A percentile compares a stretch with the other conserved stretches of the same genome.
phyloP scores from a whole-genome alignment of 2,329 filamentous ascomycete species.

The Aphanoascus verrucosus region DNA sequence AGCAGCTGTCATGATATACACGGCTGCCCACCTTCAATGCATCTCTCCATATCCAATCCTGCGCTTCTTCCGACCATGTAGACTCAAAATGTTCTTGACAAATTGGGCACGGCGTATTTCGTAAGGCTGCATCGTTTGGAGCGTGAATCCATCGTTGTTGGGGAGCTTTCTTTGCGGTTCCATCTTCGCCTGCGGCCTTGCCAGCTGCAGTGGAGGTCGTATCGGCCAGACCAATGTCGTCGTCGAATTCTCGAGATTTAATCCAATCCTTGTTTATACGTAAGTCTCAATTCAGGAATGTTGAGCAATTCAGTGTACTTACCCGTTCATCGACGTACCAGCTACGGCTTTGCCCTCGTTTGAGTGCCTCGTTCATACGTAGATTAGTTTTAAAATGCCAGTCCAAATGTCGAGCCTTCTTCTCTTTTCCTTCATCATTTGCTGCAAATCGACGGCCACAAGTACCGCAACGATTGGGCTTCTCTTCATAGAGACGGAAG shows the following conservation, averaged over 20 bases:
- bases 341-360: slow-evolving; percentile 77
- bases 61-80: slow-evolving; percentile 80
- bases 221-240: slow-evolving; percentile 44
- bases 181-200: slow-evolving; percentile 31
- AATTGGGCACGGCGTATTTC: slow-evolving; percentile 76
- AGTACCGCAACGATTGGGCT: slow-evolving; percentile 78
- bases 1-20: slow-evolving; percentile 84
- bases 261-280: slow-evolving; percentile 68
- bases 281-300: slow-evolving; percentile 17
- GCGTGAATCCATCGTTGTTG: slow-evolving; percentile 67
- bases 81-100: slow-evolving; percentile 93
- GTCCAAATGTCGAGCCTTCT: slow-evolving; percentile 87
- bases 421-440: slow-evolving; percentile 65
- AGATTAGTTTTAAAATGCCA: slow-evolving; percentile 97
- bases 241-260: slow-evolving; percentile 67
- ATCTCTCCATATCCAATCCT: slow-evolving; percentile 97
- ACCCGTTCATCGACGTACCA: slow-evolving; percentile 90
- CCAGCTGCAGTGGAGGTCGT: slow-evolving; percentile 32
- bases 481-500: slow-evolving; percentile 62
- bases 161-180: slow-evolving; percentile 44
- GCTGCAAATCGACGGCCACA: slow-evolving; percentile 79
- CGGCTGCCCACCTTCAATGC: slow-evolving; percentile 65
- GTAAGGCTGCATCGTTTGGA: slow-evolving; percentile 63
- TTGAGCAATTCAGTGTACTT: slow-evolving; percentile 28
- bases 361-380: slow-evolving; percentile 73